Conservation (phyloP, 495 filamentous ascomycete genomes). For the Penicillium dipodomyicola region DNA sequence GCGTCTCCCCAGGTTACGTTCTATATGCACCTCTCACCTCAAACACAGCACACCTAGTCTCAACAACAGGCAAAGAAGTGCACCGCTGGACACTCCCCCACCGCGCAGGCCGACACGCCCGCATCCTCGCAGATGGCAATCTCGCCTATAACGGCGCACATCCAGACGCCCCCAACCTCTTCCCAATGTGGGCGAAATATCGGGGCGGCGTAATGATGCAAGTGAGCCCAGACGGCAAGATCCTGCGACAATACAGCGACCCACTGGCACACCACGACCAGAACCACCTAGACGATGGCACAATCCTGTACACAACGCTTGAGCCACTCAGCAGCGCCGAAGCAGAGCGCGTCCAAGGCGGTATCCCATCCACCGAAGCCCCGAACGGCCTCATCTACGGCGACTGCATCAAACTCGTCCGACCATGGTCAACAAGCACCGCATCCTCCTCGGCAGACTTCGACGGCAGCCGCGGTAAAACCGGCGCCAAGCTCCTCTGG, state of each 20-base stretch:
- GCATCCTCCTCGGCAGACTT: conserved; percentile 28
- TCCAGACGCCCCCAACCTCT: conserved; percentile 37
- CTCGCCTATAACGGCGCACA: conserved; percentile 47
- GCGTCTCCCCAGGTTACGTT: conserved; percentile 42
- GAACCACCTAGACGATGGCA: conserved; percentile 44
- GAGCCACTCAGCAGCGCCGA: conserved; percentile 38
- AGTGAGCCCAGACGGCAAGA: conserved; percentile 34
- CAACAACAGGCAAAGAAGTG: conserved; percentile 42
- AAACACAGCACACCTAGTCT: conserved; percentile 40
- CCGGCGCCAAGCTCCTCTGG: conserved; percentile 39
- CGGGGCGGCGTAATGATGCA: conserved; percentile 46
- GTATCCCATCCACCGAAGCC: conserved; percentile 40
- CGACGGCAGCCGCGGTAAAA: conserved; percentile 14
- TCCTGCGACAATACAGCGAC: conserved; percentile 41
- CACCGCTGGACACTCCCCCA: conserved; percentile 45
- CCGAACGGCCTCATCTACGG: conserved; percentile 39
- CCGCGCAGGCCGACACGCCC: conserved; percentile 42
- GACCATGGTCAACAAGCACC: conserved; percentile 21
- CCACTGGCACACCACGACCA: conserved; percentile 48
- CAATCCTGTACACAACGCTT: conserved; percentile 43
- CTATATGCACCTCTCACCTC: conserved; percentile 45
- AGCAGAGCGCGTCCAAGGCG: conserved; percentile 36
- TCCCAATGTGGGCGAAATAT: conserved; percentile 49
- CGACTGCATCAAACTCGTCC: conserved; percentile 47
- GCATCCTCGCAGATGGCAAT: conserved; percentile 42